phyloP scores from a whole-genome alignment of 306 rosid species.

The Astragalus glycyphyllos region DNA sequence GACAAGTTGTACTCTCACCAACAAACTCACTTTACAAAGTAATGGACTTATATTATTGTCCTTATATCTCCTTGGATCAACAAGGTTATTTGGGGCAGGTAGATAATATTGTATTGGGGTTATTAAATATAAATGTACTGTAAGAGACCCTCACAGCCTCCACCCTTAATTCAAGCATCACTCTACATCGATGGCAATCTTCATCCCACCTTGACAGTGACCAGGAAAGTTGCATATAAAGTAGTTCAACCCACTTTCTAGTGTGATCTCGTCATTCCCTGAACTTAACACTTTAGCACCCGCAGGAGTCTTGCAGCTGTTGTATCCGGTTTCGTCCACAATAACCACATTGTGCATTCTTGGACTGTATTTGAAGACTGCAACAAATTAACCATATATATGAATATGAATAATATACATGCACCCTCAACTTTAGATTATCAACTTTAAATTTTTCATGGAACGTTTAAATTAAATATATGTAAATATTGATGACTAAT shows the following conservation, averaged over 20 bases:
- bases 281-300: slow-evolving; percentile 56
- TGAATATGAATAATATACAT: background rate
- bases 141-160: too few relatives aligned
- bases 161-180: too few relatives aligned
- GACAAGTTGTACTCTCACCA: too few relatives aligned
- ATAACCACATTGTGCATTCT: slow-evolving; percentile 65
- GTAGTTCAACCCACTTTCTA: slow-evolving; percentile 57
- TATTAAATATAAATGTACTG: too few relatives aligned
- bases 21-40: too few relatives aligned
- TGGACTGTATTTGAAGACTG: slow-evolving; percentile 67
- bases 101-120: too few relatives aligned
- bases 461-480: too few relatives aligned
- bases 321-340: slow-evolving; percentile 53
- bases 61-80: too few relatives aligned
- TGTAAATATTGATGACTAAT: background rate
- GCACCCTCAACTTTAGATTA: too few relatives aligned
- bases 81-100: too few relatives aligned
- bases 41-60: too few relatives aligned
- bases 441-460: too few relatives aligned
- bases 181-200: slow-evolving; percentile 57
- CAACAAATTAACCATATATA: background rate
- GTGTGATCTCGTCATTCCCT: slow-evolving; percentile 62
- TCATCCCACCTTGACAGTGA: slow-evolving; percentile 74
- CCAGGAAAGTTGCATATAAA: slow-evolving; percentile 68
- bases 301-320: slow-evolving; percentile 49